Evolutionary conservation across 805 yeast genomes (phyloP).

Genomic region (Yarrowia keelungensis): DNA sequence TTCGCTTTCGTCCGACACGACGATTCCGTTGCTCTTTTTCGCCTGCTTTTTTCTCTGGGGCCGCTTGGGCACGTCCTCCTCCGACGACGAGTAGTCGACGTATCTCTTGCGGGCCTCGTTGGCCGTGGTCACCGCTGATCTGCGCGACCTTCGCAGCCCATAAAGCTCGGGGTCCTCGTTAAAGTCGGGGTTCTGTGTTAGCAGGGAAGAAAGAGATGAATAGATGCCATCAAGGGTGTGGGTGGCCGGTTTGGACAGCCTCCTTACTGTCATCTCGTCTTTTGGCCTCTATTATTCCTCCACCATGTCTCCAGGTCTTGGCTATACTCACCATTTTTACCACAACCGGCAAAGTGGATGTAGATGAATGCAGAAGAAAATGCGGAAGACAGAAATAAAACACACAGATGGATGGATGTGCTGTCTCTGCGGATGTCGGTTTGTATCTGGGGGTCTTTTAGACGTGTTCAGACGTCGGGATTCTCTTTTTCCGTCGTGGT

Average conservation of each 20-base stretch:
- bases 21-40: constrained; percentile 12
- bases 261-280: too few relatives aligned
- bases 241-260: too few relatives aligned
- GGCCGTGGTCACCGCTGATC: constrained; percentile 47
- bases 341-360: constrained; percentile 1
- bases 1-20: constrained; percentile 24
- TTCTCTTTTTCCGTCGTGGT: not conserved
- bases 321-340: constrained; percentile 24
- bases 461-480: constrained; percentile 10
- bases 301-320: too few relatives aligned
- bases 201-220: not conserved
- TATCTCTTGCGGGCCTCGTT: constrained; percentile 40
- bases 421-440: too few relatives aligned
- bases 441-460: too few relatives aligned
- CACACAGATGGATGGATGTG: too few relatives aligned
- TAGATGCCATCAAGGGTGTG: too few relatives aligned
- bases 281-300: too few relatives aligned
- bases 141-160: constrained; percentile 53
- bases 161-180: constrained; percentile 52
- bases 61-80: constrained; percentile 31
- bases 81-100: constrained; percentile 31
- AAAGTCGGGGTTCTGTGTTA: constrained; percentile 39
- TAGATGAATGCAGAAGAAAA: not conserved
- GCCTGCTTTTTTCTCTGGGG: constrained; percentile 29
- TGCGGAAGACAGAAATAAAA: too few relatives aligned